Conservation (phyloP, 192 early-diverging fungal species). For the Rhizophagus prolifer region DNA sequence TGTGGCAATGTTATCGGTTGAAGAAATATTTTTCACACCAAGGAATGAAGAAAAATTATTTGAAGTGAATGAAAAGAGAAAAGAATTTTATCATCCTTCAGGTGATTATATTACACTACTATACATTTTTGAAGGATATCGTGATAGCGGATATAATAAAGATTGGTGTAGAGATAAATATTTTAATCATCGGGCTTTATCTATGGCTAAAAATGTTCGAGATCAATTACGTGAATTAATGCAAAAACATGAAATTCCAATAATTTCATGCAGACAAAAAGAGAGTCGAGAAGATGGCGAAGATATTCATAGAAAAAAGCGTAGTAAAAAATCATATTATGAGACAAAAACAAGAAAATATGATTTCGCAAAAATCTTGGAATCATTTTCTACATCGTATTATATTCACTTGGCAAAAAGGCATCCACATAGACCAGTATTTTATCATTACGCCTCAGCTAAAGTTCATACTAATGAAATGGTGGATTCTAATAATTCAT, state of each 20-base stretch:
- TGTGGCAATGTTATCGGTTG: constrained; percentile 89
- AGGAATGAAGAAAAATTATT: constrained; percentile 71
- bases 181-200: constrained; percentile 79
- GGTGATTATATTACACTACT: constrained; percentile 93
- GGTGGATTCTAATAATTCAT: constrained; percentile 81
- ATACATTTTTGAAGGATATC: constrained; percentile 81
- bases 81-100: constrained; percentile 82
- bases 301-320: constrained; percentile 64
- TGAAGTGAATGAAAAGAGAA: constrained; percentile 78
- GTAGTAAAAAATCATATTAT: constrained; percentile 44
- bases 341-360: background rate
- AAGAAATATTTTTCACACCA: constrained; percentile 84
- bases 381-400: constrained; percentile 87
- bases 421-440: constrained; percentile 62
- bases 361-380: constrained; percentile 57
- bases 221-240: constrained; percentile 88
- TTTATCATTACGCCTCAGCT: constrained; percentile 56
- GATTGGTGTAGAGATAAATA: constrained; percentile 94
- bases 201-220: constrained; percentile 78
- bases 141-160: constrained; percentile 56
- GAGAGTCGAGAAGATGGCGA: constrained; percentile 5
- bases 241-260: constrained; percentile 67
- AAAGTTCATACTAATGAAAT: constrained; percentile 31
- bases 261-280: constrained; percentile 23
- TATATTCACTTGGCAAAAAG: constrained; percentile 95